Conservation (phyloP, 805 yeast species). For the Metschnikowia vanudenii region DNA sequence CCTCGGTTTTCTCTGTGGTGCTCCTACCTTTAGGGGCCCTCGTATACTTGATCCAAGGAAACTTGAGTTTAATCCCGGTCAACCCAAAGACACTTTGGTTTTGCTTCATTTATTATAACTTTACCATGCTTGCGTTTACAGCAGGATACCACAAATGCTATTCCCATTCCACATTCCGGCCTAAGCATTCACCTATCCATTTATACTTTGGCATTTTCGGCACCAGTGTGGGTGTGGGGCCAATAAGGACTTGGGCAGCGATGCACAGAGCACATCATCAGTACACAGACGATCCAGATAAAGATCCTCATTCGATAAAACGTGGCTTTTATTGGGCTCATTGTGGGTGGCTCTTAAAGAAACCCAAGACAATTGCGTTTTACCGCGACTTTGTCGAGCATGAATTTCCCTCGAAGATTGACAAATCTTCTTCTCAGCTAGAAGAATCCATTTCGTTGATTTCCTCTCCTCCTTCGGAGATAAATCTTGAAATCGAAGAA, state of each 20-base stretch:
- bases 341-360: slow-evolving; percentile 81
- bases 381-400: slow-evolving; percentile 36
- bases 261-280: slow-evolving; percentile 90
- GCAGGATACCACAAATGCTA: slow-evolving; percentile 44
- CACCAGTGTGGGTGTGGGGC: slow-evolving; percentile 72
- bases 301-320: slow-evolving; percentile 83
- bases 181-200: slow-evolving; percentile 36
- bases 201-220: slow-evolving; percentile 58
- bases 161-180: slow-evolving; percentile 39
- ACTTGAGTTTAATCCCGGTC: slow-evolving; percentile 26
- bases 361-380: slow-evolving; percentile 44
- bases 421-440: background rate
- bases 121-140: slow-evolving; percentile 41
- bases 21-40: slow-evolving; percentile 34
- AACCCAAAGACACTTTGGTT: slow-evolving; percentile 32
- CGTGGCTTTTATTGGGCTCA: slow-evolving; percentile 81
- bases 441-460: background rate
- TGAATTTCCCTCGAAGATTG: slow-evolving; percentile 28
- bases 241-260: slow-evolving; percentile 75
- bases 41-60: slow-evolving; percentile 23
- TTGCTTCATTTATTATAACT: slow-evolving; percentile 31
- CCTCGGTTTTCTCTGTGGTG: slow-evolving; percentile 31
- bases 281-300: slow-evolving; percentile 76
- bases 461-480: slow-evolving; percentile 1
- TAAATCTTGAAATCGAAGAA: slow-evolving; percentile 7